A percentile compares a stretch with the other conserved stretches of the same genome.
These are phyloP conservation scores for Fraxinus platypoda DNA, from an alignment of 305 asterid genomes.

Conservation along the genomic window DNA sequence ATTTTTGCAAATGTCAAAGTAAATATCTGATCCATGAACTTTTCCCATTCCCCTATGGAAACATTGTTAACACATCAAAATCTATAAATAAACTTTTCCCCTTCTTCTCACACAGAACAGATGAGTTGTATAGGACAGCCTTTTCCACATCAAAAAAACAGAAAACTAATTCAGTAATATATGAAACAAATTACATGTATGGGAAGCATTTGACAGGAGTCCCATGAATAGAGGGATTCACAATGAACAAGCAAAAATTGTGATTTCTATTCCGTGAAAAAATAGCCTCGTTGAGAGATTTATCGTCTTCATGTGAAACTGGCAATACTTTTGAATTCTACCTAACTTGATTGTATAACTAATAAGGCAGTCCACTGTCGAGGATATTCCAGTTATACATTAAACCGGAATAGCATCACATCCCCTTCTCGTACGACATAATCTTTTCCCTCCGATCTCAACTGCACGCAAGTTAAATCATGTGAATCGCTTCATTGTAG, in stretches of 20 bases:
- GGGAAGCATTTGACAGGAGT: neutral
- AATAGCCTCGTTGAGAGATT: neutral
- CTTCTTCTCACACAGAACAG: neutral
- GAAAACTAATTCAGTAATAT: neutral
- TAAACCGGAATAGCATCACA: conserved; percentile 85
- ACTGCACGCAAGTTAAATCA: conserved; percentile 46
- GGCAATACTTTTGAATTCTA: conserved; percentile 1
- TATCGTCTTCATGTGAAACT: conserved; percentile 7
- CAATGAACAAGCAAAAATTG: neutral
- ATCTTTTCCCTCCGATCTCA: conserved; percentile 94
- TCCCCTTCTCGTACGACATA: conserved; percentile 92
- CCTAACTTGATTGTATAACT: conserved; percentile 11
- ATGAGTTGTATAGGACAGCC: neutral
- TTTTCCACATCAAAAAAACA: neutral
- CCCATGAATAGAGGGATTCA: neutral
- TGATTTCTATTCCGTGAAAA: neutral
- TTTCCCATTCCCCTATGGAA: neutral
- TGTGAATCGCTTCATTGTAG: conserved; percentile 2
- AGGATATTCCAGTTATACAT: conserved; percentile 45
- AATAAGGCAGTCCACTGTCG: conserved; percentile 10
- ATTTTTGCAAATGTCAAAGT: too few relatives aligned
- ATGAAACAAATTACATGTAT: neutral
- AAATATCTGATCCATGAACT: too few relatives aligned
- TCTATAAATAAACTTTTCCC: neutral
- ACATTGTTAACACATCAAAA: neutral